Conservation (phyloP, 331 rosid genomes). For the Quercus lobata region DNA sequence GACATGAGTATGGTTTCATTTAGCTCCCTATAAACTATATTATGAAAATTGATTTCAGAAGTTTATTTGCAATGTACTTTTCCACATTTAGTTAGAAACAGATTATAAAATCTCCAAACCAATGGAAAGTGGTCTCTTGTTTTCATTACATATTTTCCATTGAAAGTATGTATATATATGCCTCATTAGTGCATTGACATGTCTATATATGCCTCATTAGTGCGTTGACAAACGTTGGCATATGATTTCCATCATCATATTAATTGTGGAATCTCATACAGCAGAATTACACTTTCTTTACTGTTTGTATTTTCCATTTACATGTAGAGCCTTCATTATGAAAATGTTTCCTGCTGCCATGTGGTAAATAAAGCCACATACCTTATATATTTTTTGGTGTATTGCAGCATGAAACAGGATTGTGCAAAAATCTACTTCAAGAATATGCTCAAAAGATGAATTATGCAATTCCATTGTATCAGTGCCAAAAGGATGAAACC, state of each 20-base stretch:
- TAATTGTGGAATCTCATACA: background rate
- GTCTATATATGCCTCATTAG: background rate
- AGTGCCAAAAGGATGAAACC: slow-evolving; percentile 58
- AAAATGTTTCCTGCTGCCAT: background rate
- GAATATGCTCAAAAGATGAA: slow-evolving; percentile 99
- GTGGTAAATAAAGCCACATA: background rate
- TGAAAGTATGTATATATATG: background rate
- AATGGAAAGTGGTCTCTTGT: background rate
- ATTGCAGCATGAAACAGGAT: slow-evolving; percentile 88
- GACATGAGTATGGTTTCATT: background rate
- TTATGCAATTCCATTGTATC: slow-evolving; percentile 81
- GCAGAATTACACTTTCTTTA: background rate
- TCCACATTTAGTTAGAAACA: background rate
- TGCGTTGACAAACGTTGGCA: background rate
- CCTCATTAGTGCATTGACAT: background rate
- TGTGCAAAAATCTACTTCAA: slow-evolving; percentile 97
- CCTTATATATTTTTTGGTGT: slow-evolving; percentile 23
- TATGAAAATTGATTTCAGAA: background rate
- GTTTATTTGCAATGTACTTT: background rate
- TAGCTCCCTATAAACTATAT: background rate
- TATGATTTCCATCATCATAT: background rate
- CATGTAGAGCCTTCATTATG: background rate
- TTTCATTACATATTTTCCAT: background rate
- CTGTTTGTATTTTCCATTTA: background rate
- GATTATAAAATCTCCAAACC: background rate